A percentile compares a stretch with the other conserved stretches of the same genome.
phyloP scores from a whole-genome alignment of 192 early-diverging fungal species.

The Backusella liffmaniae region DNA sequence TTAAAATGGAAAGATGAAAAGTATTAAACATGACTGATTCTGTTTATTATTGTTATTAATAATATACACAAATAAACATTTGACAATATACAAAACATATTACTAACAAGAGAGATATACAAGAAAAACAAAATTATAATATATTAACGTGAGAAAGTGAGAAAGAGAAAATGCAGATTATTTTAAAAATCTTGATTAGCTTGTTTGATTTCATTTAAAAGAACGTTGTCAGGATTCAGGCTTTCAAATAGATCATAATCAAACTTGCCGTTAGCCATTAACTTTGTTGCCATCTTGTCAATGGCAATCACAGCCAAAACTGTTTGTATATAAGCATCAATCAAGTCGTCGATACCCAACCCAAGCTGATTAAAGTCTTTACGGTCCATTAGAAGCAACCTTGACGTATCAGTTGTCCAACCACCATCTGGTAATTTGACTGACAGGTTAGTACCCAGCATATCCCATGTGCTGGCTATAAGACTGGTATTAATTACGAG shows the following conservation, averaged over 20 bases:
- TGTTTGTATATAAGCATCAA: conserved; percentile 89
- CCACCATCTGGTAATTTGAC: conserved; percentile 72
- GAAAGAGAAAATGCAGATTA: conserved; percentile 70
- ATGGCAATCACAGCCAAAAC: conserved; percentile 83
- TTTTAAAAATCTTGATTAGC: conserved; percentile 35
- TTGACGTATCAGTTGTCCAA: conserved; percentile 83
- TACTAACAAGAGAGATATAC: not conserved
- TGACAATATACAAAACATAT: not conserved
- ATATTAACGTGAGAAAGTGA: conserved; percentile 69
- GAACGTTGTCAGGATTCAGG: conserved; percentile 59
- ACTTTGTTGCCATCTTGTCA: conserved; percentile 69
- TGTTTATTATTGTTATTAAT: not conserved
- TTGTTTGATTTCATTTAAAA: conserved; percentile 52
- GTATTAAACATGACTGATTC: not conserved
- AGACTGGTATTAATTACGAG: not conserved
- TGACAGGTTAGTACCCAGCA: conserved; percentile 87
- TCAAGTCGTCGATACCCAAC: conserved; percentile 81
- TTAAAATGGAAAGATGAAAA: not conserved
- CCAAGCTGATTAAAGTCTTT: conserved; percentile 90
- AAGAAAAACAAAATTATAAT: not conserved
- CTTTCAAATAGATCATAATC: conserved; percentile 56
- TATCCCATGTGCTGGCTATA: conserved; percentile 79
- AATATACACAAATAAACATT: not conserved
- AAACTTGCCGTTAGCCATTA: conserved; percentile 53
- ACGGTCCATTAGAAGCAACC: conserved; percentile 85